These are phyloP conservation scores for Fraxinus baroniana DNA, from an alignment of 305 asterid genomes.

Conservation along the genomic window DNA sequence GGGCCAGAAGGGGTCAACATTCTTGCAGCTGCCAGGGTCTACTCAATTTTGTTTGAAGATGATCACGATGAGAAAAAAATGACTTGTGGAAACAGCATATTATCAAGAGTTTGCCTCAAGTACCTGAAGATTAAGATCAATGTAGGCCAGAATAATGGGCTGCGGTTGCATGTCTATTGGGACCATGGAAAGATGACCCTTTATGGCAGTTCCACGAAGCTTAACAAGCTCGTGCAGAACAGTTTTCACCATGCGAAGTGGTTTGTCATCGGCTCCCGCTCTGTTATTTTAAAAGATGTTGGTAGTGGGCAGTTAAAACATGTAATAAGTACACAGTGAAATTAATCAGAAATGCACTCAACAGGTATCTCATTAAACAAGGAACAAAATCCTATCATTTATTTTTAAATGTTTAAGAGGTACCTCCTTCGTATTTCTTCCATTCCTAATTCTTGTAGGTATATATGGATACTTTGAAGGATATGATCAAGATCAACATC, in stretches of 20 bases:
- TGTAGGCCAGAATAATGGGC: constrained; percentile 96
- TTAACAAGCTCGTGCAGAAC: constrained; percentile 98
- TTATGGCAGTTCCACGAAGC: constrained; percentile 97
- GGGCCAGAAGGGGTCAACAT: constrained; percentile 99
- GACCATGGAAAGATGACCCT: constrained; percentile 97
- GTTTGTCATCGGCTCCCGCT: constrained; percentile 99
- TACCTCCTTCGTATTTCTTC: constrained; percentile 97
- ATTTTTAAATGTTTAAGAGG: constrained; percentile 8
- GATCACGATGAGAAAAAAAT: constrained; percentile 14
- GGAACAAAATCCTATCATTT: neutral
- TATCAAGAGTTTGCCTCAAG: constrained; percentile 15
- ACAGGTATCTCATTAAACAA: constrained; percentile 9
- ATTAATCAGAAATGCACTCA: neutral
- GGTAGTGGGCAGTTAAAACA: constrained; percentile 7
- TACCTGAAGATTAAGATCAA: constrained; percentile 99
- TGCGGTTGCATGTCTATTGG: constrained; percentile 98
- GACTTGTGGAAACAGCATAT: neutral
- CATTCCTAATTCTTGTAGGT: constrained; percentile 96
- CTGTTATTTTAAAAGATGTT: constrained; percentile 26
- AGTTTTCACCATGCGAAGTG: constrained; percentile 98
- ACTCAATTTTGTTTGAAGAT: constrained; percentile 29
- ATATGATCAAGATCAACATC: constrained; percentile 96
- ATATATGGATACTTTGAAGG: constrained; percentile 94
- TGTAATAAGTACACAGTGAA: neutral
- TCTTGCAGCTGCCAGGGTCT: constrained; percentile 99